Conservation (phyloP, 2,329 filamentous ascomycete genomes). For the Phaeosphaeria sp. region DNA sequence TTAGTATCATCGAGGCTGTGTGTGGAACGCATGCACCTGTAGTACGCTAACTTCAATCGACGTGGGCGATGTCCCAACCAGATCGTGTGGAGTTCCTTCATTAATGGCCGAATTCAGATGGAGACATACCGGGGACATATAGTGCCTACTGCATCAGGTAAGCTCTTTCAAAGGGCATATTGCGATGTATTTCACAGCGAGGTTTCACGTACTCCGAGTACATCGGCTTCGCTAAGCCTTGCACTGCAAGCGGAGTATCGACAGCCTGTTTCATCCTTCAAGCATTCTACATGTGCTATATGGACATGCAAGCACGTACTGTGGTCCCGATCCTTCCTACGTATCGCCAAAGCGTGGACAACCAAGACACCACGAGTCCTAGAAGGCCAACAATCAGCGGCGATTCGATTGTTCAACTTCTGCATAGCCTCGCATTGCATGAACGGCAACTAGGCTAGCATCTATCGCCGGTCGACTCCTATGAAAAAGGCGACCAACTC, state of each 20-base stretch:
- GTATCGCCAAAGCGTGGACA: background rate
- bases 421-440: background rate
- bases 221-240: background rate
- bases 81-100: background rate
- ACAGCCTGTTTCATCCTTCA: background rate
- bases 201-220: background rate
- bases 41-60: background rate
- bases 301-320: background rate
- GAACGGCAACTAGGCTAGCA: background rate
- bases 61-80: background rate
- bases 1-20: background rate
- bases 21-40: background rate
- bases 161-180: background rate
- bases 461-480: background rate
- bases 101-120: background rate
- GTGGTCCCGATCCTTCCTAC: background rate
- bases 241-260: background rate
- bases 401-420: background rate
- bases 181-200: background rate
- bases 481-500: background rate
- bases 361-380: background rate
- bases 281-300: background rate
- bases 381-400: background rate
- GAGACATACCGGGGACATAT: background rate
- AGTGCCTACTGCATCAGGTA: background rate